Evolutionary conservation across 306 rosid species (phyloP), one percentile per base, ranked within the genome.

Genomic region (Cucumis sativus): DNA sequence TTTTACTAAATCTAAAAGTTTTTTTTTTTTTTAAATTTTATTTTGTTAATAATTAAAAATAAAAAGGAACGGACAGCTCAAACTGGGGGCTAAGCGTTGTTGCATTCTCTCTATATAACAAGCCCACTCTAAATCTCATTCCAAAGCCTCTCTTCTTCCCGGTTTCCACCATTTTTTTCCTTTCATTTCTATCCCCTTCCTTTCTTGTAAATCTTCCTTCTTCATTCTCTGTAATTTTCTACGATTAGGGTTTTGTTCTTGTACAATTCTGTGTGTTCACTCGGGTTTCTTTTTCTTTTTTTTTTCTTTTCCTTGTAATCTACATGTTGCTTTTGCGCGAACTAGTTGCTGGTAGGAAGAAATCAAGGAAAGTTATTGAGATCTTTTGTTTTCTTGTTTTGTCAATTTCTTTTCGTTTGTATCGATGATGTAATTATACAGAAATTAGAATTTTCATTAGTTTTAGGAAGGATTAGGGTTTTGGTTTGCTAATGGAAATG

Each of bases 401-500:
- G 33, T 30, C 41, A 25, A 15, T 12, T 39, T 62, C 39, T 70
- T 18, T 25, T 4, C 25, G 37, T 15, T 20, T 59, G 56, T 55
- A 77, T 37, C 35, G 30, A 65, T 60, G 67, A 54, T 76, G 81
- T 80, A 80, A 80, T 79, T 39, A 3, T 7, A 75, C 73, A 11
- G 28, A 55, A 28, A 74, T 81, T 68, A 70, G 77, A 62, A 76
- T 79, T 74, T 65, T 77, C 4, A 78, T n/a, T 85, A 82, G 88
- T 68, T 55, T 83, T 84, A 84, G 90, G 88, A 89, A 84, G 90
- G 88, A 89, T 91, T 72, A 72, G 76, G 76, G 76, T 72, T 72
- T 72, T 88, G 84, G 79, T 82, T 75, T 79, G 79, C 45, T 79
- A 65, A 88, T 84, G 88, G 88, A 86, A 77, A 96, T 92, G 98